Percentiles rank a stretch among this genome's conserved stretches.
Evolutionary conservation across 495 filamentous ascomycete species (phyloP).

Genomic region (Neurospora sp.): DNA sequence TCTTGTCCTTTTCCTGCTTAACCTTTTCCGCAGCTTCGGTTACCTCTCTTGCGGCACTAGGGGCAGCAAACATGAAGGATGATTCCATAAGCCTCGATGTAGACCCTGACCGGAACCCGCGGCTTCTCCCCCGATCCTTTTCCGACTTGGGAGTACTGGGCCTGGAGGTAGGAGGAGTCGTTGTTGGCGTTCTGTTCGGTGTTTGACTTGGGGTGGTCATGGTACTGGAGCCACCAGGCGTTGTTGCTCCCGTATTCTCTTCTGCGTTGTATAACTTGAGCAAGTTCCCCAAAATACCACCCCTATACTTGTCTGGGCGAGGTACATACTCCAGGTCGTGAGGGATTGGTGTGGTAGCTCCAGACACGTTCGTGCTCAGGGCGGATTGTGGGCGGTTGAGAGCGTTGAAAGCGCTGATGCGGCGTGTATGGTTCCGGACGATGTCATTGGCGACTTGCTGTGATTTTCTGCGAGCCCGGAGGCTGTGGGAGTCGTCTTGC

Average conservation of each 20-base stretch:
- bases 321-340: constrained; percentile 54
- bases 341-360: constrained; percentile 24
- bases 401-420: constrained; percentile 9
- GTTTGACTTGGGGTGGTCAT: constrained; percentile 18
- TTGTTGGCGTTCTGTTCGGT: constrained; percentile 20
- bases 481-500: not conserved
- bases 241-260: constrained; percentile 5
- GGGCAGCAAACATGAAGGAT: constrained; percentile 35
- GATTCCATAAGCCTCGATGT: constrained; percentile 45
- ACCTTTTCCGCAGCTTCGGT: constrained; percentile 23
- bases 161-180: constrained; percentile 29
- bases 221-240: constrained; percentile 13
- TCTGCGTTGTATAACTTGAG: constrained; percentile 60
- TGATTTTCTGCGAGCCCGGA: constrained; percentile 9
- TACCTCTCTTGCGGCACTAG: constrained; percentile 17
- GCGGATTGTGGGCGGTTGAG: not conserved
- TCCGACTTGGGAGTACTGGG: constrained; percentile 46
- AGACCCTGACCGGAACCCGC: constrained; percentile 30
- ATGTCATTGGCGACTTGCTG: constrained; percentile 17
- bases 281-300: constrained; percentile 67
- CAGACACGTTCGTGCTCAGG: constrained; percentile 3
- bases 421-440: constrained; percentile 16
- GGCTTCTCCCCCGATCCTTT: constrained; percentile 51
- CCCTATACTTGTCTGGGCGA: constrained; percentile 58
- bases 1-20: constrained; percentile 22